These are phyloP conservation scores for Aspergillus sp. DNA, from an alignment of 2,329 filamentous ascomycete species.

Conservation along the genomic window DNA sequence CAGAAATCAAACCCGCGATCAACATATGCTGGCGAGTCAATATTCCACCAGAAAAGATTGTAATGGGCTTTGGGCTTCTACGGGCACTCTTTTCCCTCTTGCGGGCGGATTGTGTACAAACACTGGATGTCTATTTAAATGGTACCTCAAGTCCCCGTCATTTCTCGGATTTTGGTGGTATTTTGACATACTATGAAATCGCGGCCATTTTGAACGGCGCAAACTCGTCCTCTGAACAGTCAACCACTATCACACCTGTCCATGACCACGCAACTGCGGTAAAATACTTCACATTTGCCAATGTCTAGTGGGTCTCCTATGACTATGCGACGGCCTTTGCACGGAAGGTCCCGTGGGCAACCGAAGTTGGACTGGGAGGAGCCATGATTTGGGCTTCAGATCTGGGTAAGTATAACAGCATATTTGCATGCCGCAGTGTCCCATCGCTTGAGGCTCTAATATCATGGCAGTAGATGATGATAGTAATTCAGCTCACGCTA, in stretches of 20 bases:
- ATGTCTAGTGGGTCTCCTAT: constrained; percentile 16
- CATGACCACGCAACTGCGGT: constrained; percentile 14
- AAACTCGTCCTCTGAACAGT: no score
- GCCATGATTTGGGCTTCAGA: constrained; percentile 15
- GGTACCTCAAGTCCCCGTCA: neutral
- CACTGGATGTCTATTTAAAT: constrained; percentile 8
- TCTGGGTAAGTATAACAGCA: neutral
- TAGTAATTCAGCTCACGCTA: no score
- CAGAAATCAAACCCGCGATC: neutral
- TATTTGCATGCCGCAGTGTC: no score
- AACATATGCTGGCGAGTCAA: constrained; percentile 6
- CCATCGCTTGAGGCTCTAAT: no score
- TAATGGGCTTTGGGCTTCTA: constrained; percentile 9
- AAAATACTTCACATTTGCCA: constrained; percentile 11
- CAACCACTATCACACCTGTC: neutral
- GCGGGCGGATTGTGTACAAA: neutral
- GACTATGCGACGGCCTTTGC: constrained; percentile 14
- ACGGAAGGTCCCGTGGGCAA: constrained; percentile 13
- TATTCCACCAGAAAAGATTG: neutral
- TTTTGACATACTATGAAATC: constrained; percentile 13
- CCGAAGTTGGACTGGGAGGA: constrained; percentile 9
- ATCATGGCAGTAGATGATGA: no score
- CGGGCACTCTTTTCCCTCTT: constrained; percentile 9
- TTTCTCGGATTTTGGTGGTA: constrained; percentile 7
- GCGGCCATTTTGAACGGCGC: neutral